phyloP scores from a whole-genome alignment of 192 early-diverging fungal species.

The Coemansia sp. region DNA sequence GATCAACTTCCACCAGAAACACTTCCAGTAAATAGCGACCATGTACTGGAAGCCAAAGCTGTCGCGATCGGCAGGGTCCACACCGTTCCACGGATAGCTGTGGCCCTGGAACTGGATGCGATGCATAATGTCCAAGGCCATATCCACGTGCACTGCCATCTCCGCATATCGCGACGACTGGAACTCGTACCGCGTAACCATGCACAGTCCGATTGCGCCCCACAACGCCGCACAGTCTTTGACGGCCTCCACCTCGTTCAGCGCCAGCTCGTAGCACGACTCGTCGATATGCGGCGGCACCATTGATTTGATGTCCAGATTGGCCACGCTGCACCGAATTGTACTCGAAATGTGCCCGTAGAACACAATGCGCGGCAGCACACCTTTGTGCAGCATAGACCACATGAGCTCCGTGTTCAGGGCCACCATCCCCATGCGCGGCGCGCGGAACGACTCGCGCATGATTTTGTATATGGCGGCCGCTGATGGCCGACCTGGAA shows the following conservation, averaged over 20 bases:
- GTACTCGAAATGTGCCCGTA: slow-evolving; percentile 48
- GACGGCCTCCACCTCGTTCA: slow-evolving; percentile 25
- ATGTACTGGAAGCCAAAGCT: slow-evolving; percentile 48
- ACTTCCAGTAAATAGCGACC: slow-evolving; percentile 47
- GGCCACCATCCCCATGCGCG: slow-evolving; percentile 51
- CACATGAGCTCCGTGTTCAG: slow-evolving; percentile 44
- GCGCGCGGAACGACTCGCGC: slow-evolving; percentile 49
- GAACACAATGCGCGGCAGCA: slow-evolving; percentile 44
- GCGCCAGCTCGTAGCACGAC: slow-evolving; percentile 40
- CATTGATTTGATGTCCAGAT: slow-evolving; percentile 30
- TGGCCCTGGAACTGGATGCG: slow-evolving; percentile 25
- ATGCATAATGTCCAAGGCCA: slow-evolving; percentile 39
- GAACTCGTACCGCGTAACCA: slow-evolving; percentile 48
- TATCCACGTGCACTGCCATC: slow-evolving; percentile 35
- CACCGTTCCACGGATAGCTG: slow-evolving; percentile 33
- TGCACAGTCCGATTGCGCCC: slow-evolving; percentile 45
- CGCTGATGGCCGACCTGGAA: slow-evolving; percentile 33
- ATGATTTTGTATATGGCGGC: slow-evolving; percentile 34
- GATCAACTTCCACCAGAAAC: slow-evolving; percentile 43
- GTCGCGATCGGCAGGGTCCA: slow-evolving; percentile 25
- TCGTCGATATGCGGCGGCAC: slow-evolving; percentile 44
- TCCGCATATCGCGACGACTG: slow-evolving; percentile 45
- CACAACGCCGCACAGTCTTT: slow-evolving; percentile 28
- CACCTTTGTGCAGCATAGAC: slow-evolving; percentile 45
- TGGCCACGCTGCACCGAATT: slow-evolving; percentile 29